phyloP scores from a whole-genome alignment of 1,284 basidiomycete species.

The Fomitopsis schrenkii region DNA sequence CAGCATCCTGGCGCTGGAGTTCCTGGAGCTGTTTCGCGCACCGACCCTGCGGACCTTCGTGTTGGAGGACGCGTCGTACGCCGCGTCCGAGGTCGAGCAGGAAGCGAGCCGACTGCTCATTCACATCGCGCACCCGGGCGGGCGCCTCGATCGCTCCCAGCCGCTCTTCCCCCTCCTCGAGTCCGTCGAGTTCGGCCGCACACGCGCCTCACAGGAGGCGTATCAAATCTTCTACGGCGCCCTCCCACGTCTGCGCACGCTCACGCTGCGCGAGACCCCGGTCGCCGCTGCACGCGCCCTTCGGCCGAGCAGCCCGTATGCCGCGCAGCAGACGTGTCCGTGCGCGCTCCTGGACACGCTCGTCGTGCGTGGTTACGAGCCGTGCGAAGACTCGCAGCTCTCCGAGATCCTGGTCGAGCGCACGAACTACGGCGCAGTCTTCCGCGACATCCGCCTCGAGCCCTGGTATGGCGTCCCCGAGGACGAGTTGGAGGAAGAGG shows the following conservation, averaged over 20 bases:
- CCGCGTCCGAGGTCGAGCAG: slow-evolving; percentile 8
- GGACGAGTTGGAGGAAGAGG: not conserved
- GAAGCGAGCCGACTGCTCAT: slow-evolving; percentile 14
- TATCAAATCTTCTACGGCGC: slow-evolving; percentile 13
- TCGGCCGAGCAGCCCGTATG: not conserved
- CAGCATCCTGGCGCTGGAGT: slow-evolving; percentile 2
- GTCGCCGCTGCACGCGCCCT: not conserved
- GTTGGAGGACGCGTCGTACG: slow-evolving; percentile 14
- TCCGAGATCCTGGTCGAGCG: slow-evolving; percentile 2
- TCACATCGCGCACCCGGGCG: not conserved
- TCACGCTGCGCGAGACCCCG: slow-evolving; percentile 7
- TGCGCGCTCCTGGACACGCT: slow-evolving; percentile 4
- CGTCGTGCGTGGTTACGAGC: not conserved
- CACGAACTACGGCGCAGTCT: slow-evolving; percentile 2
- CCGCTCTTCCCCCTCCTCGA: slow-evolving; percentile 11
- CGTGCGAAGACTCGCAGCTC: not conserved
- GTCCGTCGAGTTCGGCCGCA: not conserved
- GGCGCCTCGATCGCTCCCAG: not conserved
- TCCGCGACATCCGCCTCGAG: slow-evolving; percentile 1
- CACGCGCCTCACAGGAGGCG: slow-evolving; percentile 11
- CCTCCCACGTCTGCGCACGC: slow-evolving; percentile 8
- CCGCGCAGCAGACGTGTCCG: not conserved
- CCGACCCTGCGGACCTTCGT: slow-evolving; percentile 8
- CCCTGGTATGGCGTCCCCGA: slow-evolving; percentile 1
- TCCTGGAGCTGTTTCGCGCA: slow-evolving; percentile 12